Conservation (phyloP, 106 monocot species). For the Alisma plantagoaquatica region DNA sequence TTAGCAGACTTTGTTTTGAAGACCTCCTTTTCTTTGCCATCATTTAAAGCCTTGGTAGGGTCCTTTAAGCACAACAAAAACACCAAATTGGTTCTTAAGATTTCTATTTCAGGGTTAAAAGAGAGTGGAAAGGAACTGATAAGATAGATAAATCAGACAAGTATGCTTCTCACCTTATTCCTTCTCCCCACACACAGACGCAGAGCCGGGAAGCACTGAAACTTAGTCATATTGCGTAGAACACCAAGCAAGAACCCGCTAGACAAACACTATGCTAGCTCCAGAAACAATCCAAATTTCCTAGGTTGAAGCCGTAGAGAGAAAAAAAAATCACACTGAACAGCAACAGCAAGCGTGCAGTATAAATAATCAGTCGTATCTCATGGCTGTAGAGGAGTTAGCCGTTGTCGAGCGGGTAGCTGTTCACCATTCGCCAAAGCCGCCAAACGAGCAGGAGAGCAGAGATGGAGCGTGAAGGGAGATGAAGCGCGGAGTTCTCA, state of each 20-base stretch:
- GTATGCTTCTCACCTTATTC: constrained; percentile 32
- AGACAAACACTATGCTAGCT: not conserved
- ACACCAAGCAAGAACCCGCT: no score
- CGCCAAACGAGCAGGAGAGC: constrained; percentile 21
- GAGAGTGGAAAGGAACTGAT: not conserved
- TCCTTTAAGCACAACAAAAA: constrained; percentile 24
- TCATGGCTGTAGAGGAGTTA: constrained; percentile 13
- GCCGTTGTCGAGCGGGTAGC: constrained; percentile 70
- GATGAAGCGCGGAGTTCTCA: no score
- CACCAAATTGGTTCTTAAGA: constrained; percentile 10
- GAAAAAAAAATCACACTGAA: not conserved
- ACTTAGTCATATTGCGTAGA: constrained; percentile 25
- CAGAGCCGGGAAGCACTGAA: constrained; percentile 39
- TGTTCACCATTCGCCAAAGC: constrained; percentile 28
- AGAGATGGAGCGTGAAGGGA: no score
- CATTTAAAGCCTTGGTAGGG: constrained; percentile 8
- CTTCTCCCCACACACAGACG: constrained; percentile 42
- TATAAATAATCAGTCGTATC: not conserved
- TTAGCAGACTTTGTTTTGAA: constrained; percentile 18
- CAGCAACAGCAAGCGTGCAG: no score
- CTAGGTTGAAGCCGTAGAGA: not conserved
- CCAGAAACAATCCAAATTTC: not conserved
- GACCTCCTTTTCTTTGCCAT: constrained; percentile 6
- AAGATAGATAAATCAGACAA: not conserved
- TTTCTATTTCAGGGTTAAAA: not conserved